Percentiles rank a stretch among this genome's conserved stretches.
These are phyloP conservation scores for Leccinum obscurum DNA, from an alignment of 768 basidiomycete species.

Conservation along the genomic window DNA sequence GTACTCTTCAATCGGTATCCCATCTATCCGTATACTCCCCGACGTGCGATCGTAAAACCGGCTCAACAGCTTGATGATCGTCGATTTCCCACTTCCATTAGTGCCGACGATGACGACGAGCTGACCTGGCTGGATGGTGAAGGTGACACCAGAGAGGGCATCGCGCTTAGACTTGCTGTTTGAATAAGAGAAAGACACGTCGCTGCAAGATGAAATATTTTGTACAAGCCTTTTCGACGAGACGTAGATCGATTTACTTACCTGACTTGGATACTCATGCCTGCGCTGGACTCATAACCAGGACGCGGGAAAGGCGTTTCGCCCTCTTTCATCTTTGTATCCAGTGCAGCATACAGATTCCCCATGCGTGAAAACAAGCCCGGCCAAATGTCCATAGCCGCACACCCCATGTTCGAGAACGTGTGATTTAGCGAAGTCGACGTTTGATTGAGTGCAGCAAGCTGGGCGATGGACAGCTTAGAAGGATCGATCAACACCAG, in stretches of 20 bases:
- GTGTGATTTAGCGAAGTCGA: slow-evolving; percentile 25
- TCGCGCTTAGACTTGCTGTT: slow-evolving; percentile 29
- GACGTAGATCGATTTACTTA: background rate
- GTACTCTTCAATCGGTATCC: slow-evolving; percentile 35
- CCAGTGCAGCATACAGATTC: slow-evolving; percentile 23
- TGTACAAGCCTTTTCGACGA: background rate
- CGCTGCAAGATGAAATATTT: slow-evolving; percentile 30
- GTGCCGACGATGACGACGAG: slow-evolving; percentile 37
- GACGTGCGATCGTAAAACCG: slow-evolving; percentile 33
- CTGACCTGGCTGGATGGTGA: slow-evolving; percentile 33
- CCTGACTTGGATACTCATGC: slow-evolving; percentile 23
- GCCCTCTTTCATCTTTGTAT: slow-evolving; percentile 29
- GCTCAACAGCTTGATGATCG: slow-evolving; percentile 42
- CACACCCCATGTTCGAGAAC: slow-evolving; percentile 15
- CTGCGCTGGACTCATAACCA: slow-evolving; percentile 10
- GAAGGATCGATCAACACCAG: slow-evolving; percentile 27
- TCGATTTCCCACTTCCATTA: slow-evolving; percentile 37
- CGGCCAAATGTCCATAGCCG: slow-evolving; percentile 12
- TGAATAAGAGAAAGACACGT: slow-evolving; percentile 56
- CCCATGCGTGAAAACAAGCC: slow-evolving; percentile 20
- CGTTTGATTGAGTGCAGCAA: slow-evolving; percentile 32
- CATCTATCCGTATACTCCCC: slow-evolving; percentile 43
- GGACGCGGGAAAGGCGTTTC: slow-evolving; percentile 24
- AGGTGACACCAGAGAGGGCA: slow-evolving; percentile 30
- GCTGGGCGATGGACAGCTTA: slow-evolving; percentile 29